Evolutionary conservation across 1,284 basidiomycete genomes (phyloP), one percentile per base, ranked within the genome.

Genomic region (Sanghuangporus weigelae): DNA sequence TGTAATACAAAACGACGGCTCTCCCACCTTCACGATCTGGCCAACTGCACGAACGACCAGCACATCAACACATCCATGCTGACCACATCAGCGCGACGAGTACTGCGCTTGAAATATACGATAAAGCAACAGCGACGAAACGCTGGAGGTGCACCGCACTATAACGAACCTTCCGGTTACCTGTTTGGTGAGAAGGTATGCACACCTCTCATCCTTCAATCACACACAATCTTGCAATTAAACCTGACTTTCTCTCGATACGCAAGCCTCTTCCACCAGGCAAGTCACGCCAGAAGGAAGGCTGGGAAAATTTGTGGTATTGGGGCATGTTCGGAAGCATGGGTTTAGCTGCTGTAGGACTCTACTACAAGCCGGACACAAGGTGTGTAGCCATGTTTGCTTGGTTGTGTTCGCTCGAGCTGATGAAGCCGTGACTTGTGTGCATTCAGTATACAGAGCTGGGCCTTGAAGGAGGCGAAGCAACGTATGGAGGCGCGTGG

Each of bases 311-410:
- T 69, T 81, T 92, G 59, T 96, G 92, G 89, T 93, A 93, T 74
- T 75, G 86, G 70, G 94, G 95, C 36, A 93, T 98, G 87, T 95
- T 92, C 72, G 96, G 95, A 51, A 83, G 88, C 12, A 90, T 98
- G 84, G 86, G 80, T 6, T 79, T 95, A 64, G 92, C 87, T 38
- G 78, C 81, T 7, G 84, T 96, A 53, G 77, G 93, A 71, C 77
- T 94, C 54, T 92, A 93, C 77, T 98, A 96, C 83, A 97, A 97
- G 80, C 96, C 96, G 6, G 95, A 98, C 74, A 96, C 92, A 19
- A 95, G 90, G 95, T 95, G 72, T 69, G 90, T 77, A 0, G 44
- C 40, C 59, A 62, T 38, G 57, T 35, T 51, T 38, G 44, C 40
- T 1, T 53, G 16, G 1, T 50, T 19, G 10, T 31, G 31, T 5